Percentiles rank a stretch among this genome's conserved stretches.
Conservation (phyloP, 768 basidiomycete species). For the Leccinum ochraceum region DNA sequence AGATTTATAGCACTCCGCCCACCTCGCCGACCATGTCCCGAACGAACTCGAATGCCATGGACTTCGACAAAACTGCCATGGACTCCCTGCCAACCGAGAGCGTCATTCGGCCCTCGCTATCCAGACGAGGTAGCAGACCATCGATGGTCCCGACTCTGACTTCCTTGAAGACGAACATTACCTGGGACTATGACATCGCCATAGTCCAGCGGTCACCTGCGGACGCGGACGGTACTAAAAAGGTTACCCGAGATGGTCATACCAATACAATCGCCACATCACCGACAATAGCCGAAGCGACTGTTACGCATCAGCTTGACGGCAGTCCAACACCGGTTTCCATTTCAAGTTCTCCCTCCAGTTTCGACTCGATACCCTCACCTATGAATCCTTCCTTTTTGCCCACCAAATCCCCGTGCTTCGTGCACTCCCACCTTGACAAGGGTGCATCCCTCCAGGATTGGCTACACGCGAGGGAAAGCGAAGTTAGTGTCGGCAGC, state of each 20-base stretch:
- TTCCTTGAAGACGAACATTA: constrained; percentile 35
- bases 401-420: constrained; percentile 70
- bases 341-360: constrained; percentile 33
- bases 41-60: constrained; percentile 15
- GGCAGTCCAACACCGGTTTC: constrained; percentile 17
- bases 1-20: constrained; percentile 47
- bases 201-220: constrained; percentile 36
- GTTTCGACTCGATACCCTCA: constrained; percentile 26
- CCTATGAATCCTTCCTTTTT: constrained; percentile 27
- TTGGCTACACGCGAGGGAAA: constrained; percentile 54
- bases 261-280: constrained; percentile 13
- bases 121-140: constrained; percentile 36
- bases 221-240: constrained; percentile 20
- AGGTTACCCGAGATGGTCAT: constrained; percentile 3
- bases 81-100: constrained; percentile 11
- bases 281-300: constrained; percentile 20
- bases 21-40: constrained; percentile 38
- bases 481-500: constrained; percentile 20
- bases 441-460: constrained; percentile 76
- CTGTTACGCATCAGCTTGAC: constrained; percentile 17
- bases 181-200: constrained; percentile 36
- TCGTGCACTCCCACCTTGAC: constrained; percentile 91
- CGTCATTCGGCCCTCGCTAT: constrained; percentile 39
- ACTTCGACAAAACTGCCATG: constrained; percentile 13
- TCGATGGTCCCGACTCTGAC: constrained; percentile 27